Conservation (phyloP, 208 protist species). For the Crithidia thermophila region DNA sequence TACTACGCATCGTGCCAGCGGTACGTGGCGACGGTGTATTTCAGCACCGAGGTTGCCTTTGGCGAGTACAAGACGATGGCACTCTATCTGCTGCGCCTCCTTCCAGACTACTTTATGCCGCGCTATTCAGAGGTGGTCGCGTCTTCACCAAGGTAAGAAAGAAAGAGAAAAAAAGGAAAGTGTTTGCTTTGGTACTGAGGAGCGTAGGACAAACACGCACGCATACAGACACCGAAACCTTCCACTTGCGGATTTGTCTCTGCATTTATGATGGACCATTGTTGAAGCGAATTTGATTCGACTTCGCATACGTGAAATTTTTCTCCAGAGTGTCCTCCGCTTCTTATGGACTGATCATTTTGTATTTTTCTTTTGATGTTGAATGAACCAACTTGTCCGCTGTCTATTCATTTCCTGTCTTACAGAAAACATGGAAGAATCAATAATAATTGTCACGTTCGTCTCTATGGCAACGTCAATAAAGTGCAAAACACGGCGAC, state of each 20-base stretch:
- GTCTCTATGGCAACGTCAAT: no score
- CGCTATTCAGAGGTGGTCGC: slow-evolving; percentile 20
- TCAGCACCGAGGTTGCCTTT: slow-evolving; percentile 81
- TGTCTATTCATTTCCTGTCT: no score
- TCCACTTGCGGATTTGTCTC: neutral
- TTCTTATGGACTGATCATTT: no score
- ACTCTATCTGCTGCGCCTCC: slow-evolving; percentile 63
- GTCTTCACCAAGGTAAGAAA: neutral
- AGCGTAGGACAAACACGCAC: neutral
- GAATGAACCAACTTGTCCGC: no score
- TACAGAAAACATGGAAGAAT: no score
- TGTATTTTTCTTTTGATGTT: no score
- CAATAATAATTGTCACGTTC: no score
- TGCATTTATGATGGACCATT: no score
- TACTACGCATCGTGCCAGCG: slow-evolving; percentile 81
- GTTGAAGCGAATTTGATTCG: no score
- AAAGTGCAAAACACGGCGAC: no score
- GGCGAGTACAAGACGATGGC: slow-evolving; percentile 71
- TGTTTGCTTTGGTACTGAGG: neutral
- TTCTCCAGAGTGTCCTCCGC: no score
- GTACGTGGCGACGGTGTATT: slow-evolving; percentile 84
- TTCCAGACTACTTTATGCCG: slow-evolving; percentile 74
- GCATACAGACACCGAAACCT: neutral
- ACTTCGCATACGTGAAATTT: no score
- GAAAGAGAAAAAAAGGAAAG: neutral